A percentile compares a stretch with the other conserved stretches of the same genome.
Conservation (phyloP, 2,329 filamentous ascomycete genomes). For the Monilinia fructicola region DNA sequence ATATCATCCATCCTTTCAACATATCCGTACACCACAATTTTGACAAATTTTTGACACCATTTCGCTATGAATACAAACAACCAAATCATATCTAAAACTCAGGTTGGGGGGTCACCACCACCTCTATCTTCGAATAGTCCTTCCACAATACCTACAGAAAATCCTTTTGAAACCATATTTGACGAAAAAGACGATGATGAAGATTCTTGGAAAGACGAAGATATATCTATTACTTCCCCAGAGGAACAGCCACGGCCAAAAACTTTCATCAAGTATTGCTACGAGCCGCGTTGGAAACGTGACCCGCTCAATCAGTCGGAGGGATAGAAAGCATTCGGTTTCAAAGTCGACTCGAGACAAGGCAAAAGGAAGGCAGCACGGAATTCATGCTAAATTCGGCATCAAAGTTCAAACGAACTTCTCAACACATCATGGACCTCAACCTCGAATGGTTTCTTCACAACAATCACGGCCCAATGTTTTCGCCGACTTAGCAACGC, state of each 20-base stretch:
- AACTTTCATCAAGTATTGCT: constrained; percentile 21
- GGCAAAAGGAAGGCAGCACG: constrained; percentile 61
- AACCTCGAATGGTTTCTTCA: constrained; percentile 45
- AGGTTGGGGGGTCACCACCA: constrained; percentile 7
- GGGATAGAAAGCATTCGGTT: constrained; percentile 37
- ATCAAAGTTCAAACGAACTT: constrained; percentile 72
- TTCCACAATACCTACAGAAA: constrained; percentile 27
- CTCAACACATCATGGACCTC: constrained; percentile 48
- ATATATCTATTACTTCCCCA: constrained; percentile 12
- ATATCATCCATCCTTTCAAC: background rate
- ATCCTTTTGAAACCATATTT: constrained; percentile 35
- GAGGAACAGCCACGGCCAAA: constrained; percentile 29
- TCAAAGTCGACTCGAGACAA: constrained; percentile 46
- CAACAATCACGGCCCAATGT: constrained; percentile 29
- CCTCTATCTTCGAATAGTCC: constrained; percentile 23
- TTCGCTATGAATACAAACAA: constrained; percentile 23
- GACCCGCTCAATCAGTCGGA: constrained; percentile 28
- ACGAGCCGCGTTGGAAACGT: constrained; percentile 26
- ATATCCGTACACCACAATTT: constrained; percentile 14
- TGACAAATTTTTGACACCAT: constrained; percentile 23
- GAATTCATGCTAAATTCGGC: constrained; percentile 59
- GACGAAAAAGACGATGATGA: constrained; percentile 34
- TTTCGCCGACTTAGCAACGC: constrained; percentile 56
- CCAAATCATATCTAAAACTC: constrained; percentile 22
- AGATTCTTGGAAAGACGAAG: constrained; percentile 40